These are phyloP conservation scores for Penicillium cosmopolitanum DNA, from an alignment of 495 filamentous ascomycete genomes.

Conservation along the genomic window DNA sequence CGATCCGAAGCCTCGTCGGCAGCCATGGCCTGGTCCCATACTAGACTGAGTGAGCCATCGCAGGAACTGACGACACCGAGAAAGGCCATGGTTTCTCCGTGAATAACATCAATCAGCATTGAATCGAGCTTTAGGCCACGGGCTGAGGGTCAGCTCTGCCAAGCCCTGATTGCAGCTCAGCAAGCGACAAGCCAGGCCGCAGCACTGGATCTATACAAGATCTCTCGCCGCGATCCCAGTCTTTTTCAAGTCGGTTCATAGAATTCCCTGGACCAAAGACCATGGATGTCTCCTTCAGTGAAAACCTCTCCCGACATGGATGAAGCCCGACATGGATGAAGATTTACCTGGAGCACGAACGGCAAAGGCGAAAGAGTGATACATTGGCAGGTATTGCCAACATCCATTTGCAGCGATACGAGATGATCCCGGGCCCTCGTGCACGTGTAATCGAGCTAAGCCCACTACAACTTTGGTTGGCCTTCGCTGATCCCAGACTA, in stretches of 20 bases:
- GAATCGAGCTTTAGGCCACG: neutral
- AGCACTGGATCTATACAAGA: neutral
- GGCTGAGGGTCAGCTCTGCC: neutral
- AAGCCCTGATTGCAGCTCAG: neutral
- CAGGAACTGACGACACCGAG: neutral
- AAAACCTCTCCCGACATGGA: neutral
- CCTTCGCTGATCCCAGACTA: no score
- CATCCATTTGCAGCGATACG: neutral
- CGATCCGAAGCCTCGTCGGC: neutral
- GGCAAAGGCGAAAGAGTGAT: neutral
- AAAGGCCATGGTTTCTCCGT: neutral
- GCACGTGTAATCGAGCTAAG: no score
- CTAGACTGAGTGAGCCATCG: neutral
- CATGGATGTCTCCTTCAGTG: neutral
- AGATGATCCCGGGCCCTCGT: neutral
- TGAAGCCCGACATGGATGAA: neutral
- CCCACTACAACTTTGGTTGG: no score
- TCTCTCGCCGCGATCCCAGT: neutral
- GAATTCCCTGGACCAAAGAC: neutral
- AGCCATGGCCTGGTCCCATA: neutral
- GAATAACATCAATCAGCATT: neutral
- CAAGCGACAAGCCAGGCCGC: neutral
- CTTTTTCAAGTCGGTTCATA: neutral
- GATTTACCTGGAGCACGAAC: neutral
- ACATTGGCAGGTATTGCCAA: neutral